phyloP scores from a whole-genome alignment of 306 rosid genomes.

The Erythrophleum fordii region DNA sequence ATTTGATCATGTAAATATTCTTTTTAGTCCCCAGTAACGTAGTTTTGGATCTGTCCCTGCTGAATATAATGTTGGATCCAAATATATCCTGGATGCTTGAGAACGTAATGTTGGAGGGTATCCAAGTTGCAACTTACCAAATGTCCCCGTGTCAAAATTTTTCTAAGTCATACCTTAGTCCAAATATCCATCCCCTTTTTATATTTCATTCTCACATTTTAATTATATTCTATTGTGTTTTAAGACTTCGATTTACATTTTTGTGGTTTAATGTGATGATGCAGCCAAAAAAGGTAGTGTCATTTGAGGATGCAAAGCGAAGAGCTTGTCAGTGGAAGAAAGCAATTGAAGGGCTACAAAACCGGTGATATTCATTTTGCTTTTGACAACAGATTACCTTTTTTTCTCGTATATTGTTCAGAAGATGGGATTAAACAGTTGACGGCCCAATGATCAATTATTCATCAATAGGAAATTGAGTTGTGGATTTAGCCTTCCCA shows the following conservation, averaged over 20 bases:
- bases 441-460: neutral
- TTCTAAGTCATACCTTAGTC: no score
- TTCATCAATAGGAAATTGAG: no score
- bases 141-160: no score
- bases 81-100: neutral
- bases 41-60: neutral
- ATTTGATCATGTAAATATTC: neutral
- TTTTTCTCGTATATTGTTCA: slow-evolving; percentile 30
- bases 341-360: slow-evolving; percentile 74
- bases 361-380: slow-evolving; percentile 46
- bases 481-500: no score
- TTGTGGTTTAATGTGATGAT: no score
- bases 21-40: neutral
- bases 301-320: slow-evolving; percentile 72
- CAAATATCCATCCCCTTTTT: neutral
- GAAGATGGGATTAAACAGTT: no score
- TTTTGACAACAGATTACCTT: slow-evolving; percentile 28
- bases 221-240: neutral
- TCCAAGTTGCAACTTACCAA: no score
- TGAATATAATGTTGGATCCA: neutral
- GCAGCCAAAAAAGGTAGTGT: slow-evolving; percentile 69
- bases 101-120: neutral
- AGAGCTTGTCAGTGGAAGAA: slow-evolving; percentile 76
- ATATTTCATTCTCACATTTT: neutral
- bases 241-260: neutral